Percentiles rank a stretch among this genome's conserved stretches.
Conservation (phyloP, 2,329 filamentous ascomycete genomes). For the Apiospora malaysiana region DNA sequence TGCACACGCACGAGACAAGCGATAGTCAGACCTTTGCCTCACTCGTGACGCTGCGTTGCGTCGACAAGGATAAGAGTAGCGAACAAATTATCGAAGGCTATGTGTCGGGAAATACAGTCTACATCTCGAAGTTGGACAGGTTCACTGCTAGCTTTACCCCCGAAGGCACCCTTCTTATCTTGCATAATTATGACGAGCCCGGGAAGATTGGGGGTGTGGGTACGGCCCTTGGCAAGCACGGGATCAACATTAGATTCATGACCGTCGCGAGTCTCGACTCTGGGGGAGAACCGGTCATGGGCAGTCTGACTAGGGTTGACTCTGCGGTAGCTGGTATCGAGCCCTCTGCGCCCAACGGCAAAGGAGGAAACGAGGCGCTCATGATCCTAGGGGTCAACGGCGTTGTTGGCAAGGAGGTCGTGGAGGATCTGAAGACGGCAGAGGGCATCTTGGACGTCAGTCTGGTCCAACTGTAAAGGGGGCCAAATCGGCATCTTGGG, state of each 20-base stretch:
- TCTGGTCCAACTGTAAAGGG: constrained; percentile 48
- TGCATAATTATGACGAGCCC: constrained; percentile 81
- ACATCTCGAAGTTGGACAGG: constrained; percentile 74
- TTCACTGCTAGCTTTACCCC: constrained; percentile 78
- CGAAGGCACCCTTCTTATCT: constrained; percentile 75
- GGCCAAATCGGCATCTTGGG: not conserved
- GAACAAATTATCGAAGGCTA: constrained; percentile 67
- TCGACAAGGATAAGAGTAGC: constrained; percentile 33
- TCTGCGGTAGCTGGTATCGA: constrained; percentile 30
- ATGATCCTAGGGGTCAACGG: constrained; percentile 82
- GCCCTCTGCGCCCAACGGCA: constrained; percentile 25
- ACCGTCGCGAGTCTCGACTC: constrained; percentile 63
- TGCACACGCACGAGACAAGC: constrained; percentile 66
- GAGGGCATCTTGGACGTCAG: constrained; percentile 64
- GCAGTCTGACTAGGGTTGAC: constrained; percentile 28
- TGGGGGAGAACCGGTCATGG: constrained; percentile 24
- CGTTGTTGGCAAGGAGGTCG: constrained; percentile 62
- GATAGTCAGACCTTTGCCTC: constrained; percentile 67
- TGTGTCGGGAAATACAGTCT: constrained; percentile 66
- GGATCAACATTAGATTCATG: constrained; percentile 84
- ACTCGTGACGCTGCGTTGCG: constrained; percentile 71
- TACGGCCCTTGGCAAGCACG: constrained; percentile 69
- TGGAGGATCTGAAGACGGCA: constrained; percentile 53
- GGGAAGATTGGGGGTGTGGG: constrained; percentile 86
- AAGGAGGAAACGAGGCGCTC: constrained; percentile 67